Evolutionary conservation across 2,329 filamentous ascomycete genomes (phyloP).

Genomic region (Microdochium paspali): DNA sequence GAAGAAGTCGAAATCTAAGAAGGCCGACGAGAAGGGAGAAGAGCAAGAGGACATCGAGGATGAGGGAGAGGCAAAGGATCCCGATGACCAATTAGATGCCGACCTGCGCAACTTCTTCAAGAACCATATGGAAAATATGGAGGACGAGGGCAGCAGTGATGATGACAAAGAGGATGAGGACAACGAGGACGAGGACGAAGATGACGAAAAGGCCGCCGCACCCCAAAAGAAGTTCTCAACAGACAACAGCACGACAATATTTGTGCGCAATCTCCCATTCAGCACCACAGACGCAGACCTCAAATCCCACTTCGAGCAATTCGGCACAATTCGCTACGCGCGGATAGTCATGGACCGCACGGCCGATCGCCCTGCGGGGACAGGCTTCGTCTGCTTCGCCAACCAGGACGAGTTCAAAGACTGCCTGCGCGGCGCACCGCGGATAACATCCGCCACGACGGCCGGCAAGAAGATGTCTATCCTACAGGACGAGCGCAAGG

Average conservation of each 20-base stretch:
- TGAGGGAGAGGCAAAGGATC: conserved; percentile 17
- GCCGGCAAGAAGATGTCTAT: conserved; percentile 65
- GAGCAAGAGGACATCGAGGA: conserved; percentile 18
- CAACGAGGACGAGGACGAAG: conserved; percentile 27
- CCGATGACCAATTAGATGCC: conserved; percentile 29
- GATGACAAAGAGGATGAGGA: conserved; percentile 14
- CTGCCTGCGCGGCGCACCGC: conserved; percentile 70
- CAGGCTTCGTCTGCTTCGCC: conserved; percentile 91
- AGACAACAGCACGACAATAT: conserved; percentile 70
- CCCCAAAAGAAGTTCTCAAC: conserved; percentile 29
- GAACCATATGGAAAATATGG: conserved; percentile 46
- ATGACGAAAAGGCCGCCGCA: conserved; percentile 10
- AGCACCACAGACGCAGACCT: conserved; percentile 74
- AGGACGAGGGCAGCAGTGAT: conserved; percentile 28
- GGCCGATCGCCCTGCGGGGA: conserved; percentile 81
- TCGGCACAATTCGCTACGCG: conserved; percentile 84
- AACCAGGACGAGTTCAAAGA: conserved; percentile 62
- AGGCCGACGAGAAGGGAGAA: conserved; percentile 19
- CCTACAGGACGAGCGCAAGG: conserved; percentile 75
- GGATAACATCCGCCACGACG: conserved; percentile 30
- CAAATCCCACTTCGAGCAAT: conserved; percentile 76
- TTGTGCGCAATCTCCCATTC: conserved; percentile 91
- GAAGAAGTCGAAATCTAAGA: conserved; percentile 7
- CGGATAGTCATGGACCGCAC: conserved; percentile 80
- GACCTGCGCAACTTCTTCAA: conserved; percentile 47